These are phyloP conservation scores for Wickerhamomyces strasburgensis DNA, from an alignment of 805 yeast species.

Conservation along the genomic window DNA sequence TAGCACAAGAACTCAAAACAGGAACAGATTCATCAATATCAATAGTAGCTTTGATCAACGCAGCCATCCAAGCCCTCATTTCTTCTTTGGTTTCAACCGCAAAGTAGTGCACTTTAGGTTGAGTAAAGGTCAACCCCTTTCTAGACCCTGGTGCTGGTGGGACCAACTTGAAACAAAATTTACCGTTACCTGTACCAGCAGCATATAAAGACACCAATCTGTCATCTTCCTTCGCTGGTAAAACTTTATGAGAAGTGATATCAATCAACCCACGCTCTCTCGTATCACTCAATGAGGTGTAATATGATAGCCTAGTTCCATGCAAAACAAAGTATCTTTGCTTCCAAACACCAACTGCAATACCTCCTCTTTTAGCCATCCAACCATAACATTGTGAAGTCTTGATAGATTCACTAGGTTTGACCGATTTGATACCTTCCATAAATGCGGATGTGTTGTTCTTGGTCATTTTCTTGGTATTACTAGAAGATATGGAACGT, in stretches of 20 bases:
- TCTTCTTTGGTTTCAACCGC: slow-evolving; percentile 91
- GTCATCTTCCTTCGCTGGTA: slow-evolving; percentile 81
- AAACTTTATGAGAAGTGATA: slow-evolving; percentile 88
- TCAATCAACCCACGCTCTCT: slow-evolving; percentile 92
- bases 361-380: slow-evolving; percentile 91
- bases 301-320: slow-evolving; percentile 90
- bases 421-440: slow-evolving; percentile 77
- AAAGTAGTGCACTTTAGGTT: slow-evolving; percentile 92
- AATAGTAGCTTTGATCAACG: slow-evolving; percentile 91
- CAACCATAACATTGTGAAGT: slow-evolving; percentile 83
- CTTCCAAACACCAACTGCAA: slow-evolving; percentile 88
- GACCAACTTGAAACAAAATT: slow-evolving; percentile 83
- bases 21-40: slow-evolving; percentile 93
- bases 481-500: slow-evolving; percentile 50
- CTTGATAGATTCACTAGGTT: slow-evolving; percentile 74
- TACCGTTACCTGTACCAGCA: slow-evolving; percentile 90
- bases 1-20: slow-evolving; percentile 84
- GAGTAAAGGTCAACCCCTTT: slow-evolving; percentile 93
- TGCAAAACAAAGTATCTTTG: slow-evolving; percentile 79
- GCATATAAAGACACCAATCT: slow-evolving; percentile 83
- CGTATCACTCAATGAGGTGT: slow-evolving; percentile 68
- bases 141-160: slow-evolving; percentile 98
- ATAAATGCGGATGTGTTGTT: slow-evolving; percentile 72
- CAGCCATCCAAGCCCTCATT: slow-evolving; percentile 93
- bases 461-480: slow-evolving; percentile 44